Base-by-base conservation (phyloP, 1,284 basidiomycete species). In the Phlebopus sp. region DNA sequence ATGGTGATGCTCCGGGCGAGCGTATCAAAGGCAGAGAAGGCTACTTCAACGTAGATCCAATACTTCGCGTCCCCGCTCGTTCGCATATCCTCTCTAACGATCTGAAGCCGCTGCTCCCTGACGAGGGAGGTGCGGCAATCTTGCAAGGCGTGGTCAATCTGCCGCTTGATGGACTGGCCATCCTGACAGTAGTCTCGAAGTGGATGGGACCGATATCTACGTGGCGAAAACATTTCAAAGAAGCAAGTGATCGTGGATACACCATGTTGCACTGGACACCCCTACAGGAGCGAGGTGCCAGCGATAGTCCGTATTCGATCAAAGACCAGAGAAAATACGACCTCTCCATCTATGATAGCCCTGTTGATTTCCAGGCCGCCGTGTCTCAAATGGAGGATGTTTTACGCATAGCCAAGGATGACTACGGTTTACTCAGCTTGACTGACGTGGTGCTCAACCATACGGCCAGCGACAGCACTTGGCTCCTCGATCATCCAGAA, bases 261-360 rank as follows among this genome's bases (percentile, higher is more conserved):
- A 97, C 93, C 55, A 93, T 95, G 90, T 72, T 97, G 37, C 95
- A 97, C 64, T 97, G 90, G 75, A 91, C 94, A 1, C 94, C 94
- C 1, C 74, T 97, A 13, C 94, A 97, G 66, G 86, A 91, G 61
- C 76, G 93, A 29, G 95, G 94, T 23, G 78, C 83, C 56, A 92
- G 89, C 55, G 80, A 88, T 51, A 93, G 90, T 58, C 94, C 95
- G 0, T 97, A 97, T 68, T 94, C 91, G 19, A 92, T 97, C 59
- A 79, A 81, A 47, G 82, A 95, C 61, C 95, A 97, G 71, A 71
- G 86, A 42, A 76, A 72, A 30, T 97, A 93, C 58, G 92, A 95
- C 56, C 74, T 80, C 14, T 77, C 78, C 23, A 74, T 95, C 58
- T 90, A 93, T 57, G 68, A 75, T 15, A 65, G 73, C 6, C 62